phyloP scores from a whole-genome alignment of 2,329 filamentous ascomycete genomes.

The Cyclaneusma minus region DNA sequence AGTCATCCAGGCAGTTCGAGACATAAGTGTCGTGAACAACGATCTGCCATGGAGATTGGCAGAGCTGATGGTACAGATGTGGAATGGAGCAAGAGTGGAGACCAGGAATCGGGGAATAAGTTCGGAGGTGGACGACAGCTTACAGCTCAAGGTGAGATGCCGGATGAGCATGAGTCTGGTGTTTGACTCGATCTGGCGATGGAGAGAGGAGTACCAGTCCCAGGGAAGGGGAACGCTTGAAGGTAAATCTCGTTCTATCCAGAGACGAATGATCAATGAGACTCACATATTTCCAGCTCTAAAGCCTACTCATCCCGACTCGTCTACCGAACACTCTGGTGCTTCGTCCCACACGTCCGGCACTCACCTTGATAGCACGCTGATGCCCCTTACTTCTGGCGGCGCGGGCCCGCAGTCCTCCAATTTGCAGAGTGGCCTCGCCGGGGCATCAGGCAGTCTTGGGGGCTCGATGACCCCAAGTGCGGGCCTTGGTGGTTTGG shows the following conservation, averaged over 20 bases:
- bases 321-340: constrained; percentile 55
- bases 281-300: constrained; percentile 38
- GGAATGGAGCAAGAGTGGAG: constrained; percentile 40
- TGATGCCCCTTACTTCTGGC: constrained; percentile 32
- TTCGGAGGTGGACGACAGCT: constrained; percentile 42
- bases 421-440: no score
- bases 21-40: constrained; percentile 61
- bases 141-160: constrained; percentile 70
- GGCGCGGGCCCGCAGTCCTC: no score
- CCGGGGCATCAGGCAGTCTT: constrained; percentile 4
- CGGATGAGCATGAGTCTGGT: constrained; percentile 75
- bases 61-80: constrained; percentile 78
- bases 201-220: constrained; percentile 65
- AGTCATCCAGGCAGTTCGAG: constrained; percentile 54
- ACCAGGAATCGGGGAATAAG: constrained; percentile 12
- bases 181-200: constrained; percentile 75
- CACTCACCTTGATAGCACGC: constrained; percentile 47
- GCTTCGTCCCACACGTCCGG: no score
- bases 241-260: constrained; percentile 33
- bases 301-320: constrained; percentile 75
- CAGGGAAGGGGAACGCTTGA: constrained; percentile 55
- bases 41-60: constrained; percentile 67
- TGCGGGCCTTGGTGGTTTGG: constrained; percentile 32
- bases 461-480: constrained; percentile 17
- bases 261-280: constrained; percentile 12